These are phyloP conservation scores for Lipomyces yamadae DNA, from an alignment of 805 yeast genomes.

Conservation along the genomic window DNA sequence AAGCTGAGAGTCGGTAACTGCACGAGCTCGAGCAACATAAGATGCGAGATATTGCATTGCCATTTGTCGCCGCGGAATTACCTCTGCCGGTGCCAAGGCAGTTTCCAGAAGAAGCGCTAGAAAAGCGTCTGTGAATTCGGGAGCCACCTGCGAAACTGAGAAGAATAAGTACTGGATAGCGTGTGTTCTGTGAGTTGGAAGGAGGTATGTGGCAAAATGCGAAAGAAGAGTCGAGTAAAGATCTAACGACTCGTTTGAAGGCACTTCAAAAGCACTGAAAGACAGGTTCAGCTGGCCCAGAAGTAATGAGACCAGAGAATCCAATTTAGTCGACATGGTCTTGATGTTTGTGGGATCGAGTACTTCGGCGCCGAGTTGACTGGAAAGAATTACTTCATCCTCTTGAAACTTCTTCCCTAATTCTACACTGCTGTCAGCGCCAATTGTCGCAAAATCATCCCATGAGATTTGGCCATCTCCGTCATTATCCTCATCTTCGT, in stretches of 20 bases:
- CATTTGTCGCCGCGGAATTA: slow-evolving; percentile 76
- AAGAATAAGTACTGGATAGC: slow-evolving; percentile 85
- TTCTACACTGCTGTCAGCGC: neutral
- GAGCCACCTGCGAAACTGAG: slow-evolving; percentile 77
- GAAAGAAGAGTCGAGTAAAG: slow-evolving; percentile 76
- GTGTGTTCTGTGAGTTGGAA: slow-evolving; percentile 91
- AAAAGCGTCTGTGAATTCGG: slow-evolving; percentile 83
- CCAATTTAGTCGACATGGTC: slow-evolving; percentile 58
- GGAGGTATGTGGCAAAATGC: slow-evolving; percentile 76
- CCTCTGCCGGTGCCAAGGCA: slow-evolving; percentile 72
- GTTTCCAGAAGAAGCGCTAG: slow-evolving; percentile 80
- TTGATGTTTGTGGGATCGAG: slow-evolving; percentile 24
- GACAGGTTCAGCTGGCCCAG: slow-evolving; percentile 56
- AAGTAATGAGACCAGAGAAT: slow-evolving; percentile 64
- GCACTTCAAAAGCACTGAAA: slow-evolving; percentile 57
- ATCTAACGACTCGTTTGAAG: slow-evolving; percentile 67
- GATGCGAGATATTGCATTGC: slow-evolving; percentile 92
- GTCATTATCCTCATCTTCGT: slow-evolving; percentile 62
- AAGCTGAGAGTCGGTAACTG: slow-evolving; percentile 71
- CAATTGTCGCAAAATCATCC: neutral
- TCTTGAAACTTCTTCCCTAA: slow-evolving; percentile 15
- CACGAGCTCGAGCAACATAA: slow-evolving; percentile 83
- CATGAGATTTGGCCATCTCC: slow-evolving; percentile 46
- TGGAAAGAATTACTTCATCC: slow-evolving; percentile 24
- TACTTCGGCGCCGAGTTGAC: slow-evolving; percentile 13